Evolutionary conservation across 352 stramenopile species (phyloP), one percentile per base, ranked within the genome.

Genomic region (Globisporangium splendens): DNA sequence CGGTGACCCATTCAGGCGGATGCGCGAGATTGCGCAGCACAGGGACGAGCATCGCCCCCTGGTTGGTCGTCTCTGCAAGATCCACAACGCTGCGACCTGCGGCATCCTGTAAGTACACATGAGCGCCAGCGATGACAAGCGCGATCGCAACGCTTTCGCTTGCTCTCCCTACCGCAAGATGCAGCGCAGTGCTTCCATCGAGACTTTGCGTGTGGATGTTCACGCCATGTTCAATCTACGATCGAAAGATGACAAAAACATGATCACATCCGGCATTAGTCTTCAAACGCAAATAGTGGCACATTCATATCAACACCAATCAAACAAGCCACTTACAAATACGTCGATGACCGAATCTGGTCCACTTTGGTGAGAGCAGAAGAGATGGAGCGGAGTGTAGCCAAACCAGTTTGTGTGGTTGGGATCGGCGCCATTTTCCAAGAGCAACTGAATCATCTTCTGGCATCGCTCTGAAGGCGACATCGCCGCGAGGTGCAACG

Each of bases 391-490:
- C 20, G 86, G 69, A 1, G 83, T 92, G 76, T 95, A 95, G 46
- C 86, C 86, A 54, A 95, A 93, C 86, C 86, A 95, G 52, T 95
- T 95, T 0, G 73, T 59, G 49, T 68, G 59, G 56, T 90, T 93
- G 11, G 86, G 79, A 54, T 93, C 78, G 1, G 83, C 78, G 12
- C 83, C 83, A 46, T 92, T 93, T 50, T 95, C 83, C 6, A 95
- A 61, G 12, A 95, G 56, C 14, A 95, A 52, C 55, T 93, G 79
- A 18, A 95, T 38, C 76, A 91, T 91, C 47, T 91, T 89, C 28
- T 95, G 79, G 56, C 84, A 91, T 22, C 83, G 78, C 5, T 90
- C 77, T 0, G 77, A 83, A 8, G 85, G 85, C 1, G 81, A 90
- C 80, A 92, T 95, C n/a, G 80, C 86, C 35, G 86, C 86, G 1